Base-by-base conservation (phyloP, 345 rosid species). In the Salix udensis region DNA sequence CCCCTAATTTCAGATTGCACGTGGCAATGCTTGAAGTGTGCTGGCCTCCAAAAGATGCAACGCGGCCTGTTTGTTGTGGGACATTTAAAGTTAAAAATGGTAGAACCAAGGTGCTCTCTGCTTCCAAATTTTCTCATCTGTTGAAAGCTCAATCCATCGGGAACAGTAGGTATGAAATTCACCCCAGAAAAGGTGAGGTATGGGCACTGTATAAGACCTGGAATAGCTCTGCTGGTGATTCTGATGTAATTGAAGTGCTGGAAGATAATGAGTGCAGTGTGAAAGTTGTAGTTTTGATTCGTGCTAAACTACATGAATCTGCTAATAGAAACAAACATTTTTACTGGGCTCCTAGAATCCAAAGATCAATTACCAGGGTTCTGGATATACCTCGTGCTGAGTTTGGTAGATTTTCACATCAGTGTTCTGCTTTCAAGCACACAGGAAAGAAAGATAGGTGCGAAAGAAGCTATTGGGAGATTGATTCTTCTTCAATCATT, bases 181-280 rank as follows among this genome's bases (percentile, higher is more conserved):
- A 74, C 68, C 91, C 93, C 3, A 79, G 76, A 52, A 72, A 84
- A 73, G 91, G 86, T 26, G 87, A 89, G 86, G 72, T 89, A 31
- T 91, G 91, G 94, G 91, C 94, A n/a, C 13, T 86, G 36, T 84
- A 83, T 76, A 85, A 72, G 85, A 80, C 68, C 71, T 72, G 82
- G 82, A 74, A 73, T 21, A 40, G 44, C 44, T 39, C 68, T 8
- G 77, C 62, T 28, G 81, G 81, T 44, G 88, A 83, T 83, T 31
- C 66, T 61, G 88, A 86, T 72, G 73, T 87, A 65, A 89, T 86
- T 2, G 88, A 88, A 78, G 86, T 90, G 67, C 77, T 84, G 72
- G 87, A 85, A 73, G 84, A 73, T 18, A 34, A 69, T 24, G 77
- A 53, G 15, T 73, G 71, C 60, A 68, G 79, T 15, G 77, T 76